Percentiles rank a stretch among this genome's conserved stretches.
Conservation (phyloP, 2,329 filamentous ascomycete species). For the Diaporthe eres region DNA sequence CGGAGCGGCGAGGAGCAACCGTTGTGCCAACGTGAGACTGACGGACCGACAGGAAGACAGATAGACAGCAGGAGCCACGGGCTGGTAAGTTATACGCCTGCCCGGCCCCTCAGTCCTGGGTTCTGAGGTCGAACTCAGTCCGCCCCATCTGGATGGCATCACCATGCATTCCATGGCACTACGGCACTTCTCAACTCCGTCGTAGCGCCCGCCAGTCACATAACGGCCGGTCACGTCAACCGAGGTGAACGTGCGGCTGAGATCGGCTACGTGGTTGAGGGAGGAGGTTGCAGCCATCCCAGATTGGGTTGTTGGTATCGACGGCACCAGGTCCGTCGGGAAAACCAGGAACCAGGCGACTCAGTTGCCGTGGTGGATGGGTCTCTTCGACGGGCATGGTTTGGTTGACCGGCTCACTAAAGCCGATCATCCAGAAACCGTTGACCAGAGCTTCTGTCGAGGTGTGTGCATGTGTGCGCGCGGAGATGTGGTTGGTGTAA, state of each 20-base stretch:
- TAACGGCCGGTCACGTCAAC: neutral
- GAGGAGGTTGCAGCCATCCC: constrained; percentile 21
- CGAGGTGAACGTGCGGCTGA: constrained; percentile 25
- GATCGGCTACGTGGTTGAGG: constrained; percentile 27
- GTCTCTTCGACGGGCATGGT: neutral
- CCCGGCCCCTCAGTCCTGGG: neutral
- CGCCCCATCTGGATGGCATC: constrained; percentile 18
- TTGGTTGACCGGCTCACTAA: constrained; percentile 35
- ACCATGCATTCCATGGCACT: constrained; percentile 14
- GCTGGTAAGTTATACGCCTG: constrained; percentile 6
- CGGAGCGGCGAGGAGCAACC: constrained; percentile 27
- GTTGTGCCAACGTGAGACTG: constrained; percentile 12
- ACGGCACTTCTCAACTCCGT: neutral
- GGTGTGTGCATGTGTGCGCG: neutral
- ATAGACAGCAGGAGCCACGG: neutral
- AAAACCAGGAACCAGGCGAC: constrained; percentile 24
- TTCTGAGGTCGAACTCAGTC: neutral
- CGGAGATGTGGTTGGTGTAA: constrained; percentile 9
- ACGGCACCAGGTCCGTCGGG: constrained; percentile 22
- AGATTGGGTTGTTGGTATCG: constrained; percentile 15
- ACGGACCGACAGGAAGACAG: neutral
- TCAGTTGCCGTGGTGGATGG: neutral
- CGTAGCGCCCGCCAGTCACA: constrained; percentile 18
- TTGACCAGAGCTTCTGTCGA: constrained; percentile 23
- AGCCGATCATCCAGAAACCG: constrained; percentile 29